Evolutionary conservation across 768 basidiomycete genomes (phyloP), one percentile per base, ranked within the genome.

Genomic region (Lyophyllum shimeji): DNA sequence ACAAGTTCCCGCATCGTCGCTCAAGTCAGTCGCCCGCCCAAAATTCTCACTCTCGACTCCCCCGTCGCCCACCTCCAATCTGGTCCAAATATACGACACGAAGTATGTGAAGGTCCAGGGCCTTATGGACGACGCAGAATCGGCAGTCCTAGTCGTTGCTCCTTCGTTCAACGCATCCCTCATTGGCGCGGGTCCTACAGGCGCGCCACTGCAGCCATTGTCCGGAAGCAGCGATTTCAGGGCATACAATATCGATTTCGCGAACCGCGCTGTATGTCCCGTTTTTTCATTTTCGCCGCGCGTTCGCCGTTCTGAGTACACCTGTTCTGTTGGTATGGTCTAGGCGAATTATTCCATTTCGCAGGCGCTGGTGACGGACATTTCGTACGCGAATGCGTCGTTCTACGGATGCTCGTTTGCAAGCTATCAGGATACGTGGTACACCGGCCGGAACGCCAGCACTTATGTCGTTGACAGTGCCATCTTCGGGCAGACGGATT

Each of bases 361-460:
- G 1, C 86, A 81, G 63, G 86, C 86, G 1, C 71, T 87, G 9
- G 84, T 81, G 23, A 83, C 81, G 3, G 80, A 82, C 55, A 81
- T 86, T 24, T 82, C 81, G 1, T 83, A 86, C 58, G 79, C 84
- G 3, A 87, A 87, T 53, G 83, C 84, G 7, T 86, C 85, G 1
- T 87, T 87, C 66, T 86, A 85, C 59, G 82, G 81, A 0, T 85
- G 82, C 59, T 73, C 80, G 1, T 85, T 84, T 59, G 74, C 81
- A 0, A 83, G 82, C 61, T 86, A 75, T 58, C 84, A 87, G 63
- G 84, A 86, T 61, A 87, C 86, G 0, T 84, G 83, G 80, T 86
- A 83, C 61, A 82, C 83, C 0, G 86, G 86, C 0, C 69, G 75
- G 1, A 84, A 78, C 47, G 81, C 74, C 3, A 82, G 77, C 65